Conservation (phyloP, 139 green algal species). For the Chlorella ohadii region DNA sequence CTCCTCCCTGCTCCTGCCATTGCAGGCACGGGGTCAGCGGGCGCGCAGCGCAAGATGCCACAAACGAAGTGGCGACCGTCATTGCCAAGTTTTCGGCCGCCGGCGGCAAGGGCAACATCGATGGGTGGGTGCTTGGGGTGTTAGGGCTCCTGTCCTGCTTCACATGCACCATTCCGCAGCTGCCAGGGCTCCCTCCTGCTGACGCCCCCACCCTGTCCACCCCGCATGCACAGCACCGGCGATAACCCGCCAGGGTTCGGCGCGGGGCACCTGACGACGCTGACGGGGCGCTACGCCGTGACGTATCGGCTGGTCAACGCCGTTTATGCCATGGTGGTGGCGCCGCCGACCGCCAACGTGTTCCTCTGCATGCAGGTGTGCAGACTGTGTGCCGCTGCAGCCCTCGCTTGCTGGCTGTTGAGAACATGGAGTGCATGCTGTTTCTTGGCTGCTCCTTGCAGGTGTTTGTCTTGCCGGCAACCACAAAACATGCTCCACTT, state of each 20-base stretch:
- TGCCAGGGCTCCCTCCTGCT: no score
- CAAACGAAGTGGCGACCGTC: conserved; percentile 28
- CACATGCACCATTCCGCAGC: no score
- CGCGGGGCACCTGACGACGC: conserved; percentile 39
- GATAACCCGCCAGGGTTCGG: conserved; percentile 53
- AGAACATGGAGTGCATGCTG: no score
- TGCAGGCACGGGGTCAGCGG: conserved; percentile 40
- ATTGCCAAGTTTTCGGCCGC: conserved; percentile 41
- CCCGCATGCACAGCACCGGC: conserved; percentile 46
- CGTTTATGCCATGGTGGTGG: conserved; percentile 54
- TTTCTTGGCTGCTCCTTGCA: no score
- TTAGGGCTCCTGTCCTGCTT: no score
- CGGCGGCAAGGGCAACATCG: conserved; percentile 28
- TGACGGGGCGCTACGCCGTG: conserved; percentile 44
- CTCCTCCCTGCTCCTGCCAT: background rate
- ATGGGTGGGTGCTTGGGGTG: conserved; percentile 19
- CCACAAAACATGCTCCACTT: no score
- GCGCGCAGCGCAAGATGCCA: conserved; percentile 44
- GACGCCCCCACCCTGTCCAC: background rate
- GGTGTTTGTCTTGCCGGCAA: no score
- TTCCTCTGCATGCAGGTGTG: conserved; percentile 43
- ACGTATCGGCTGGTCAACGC: conserved; percentile 57
- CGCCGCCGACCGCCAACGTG: conserved; percentile 36
- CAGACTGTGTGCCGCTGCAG: no score
- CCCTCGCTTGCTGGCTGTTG: no score